A percentile compares a stretch with the other conserved stretches of the same genome.
phyloP scores from a whole-genome alignment of 305 asterid species.

The Solanum hybrid region DNA sequence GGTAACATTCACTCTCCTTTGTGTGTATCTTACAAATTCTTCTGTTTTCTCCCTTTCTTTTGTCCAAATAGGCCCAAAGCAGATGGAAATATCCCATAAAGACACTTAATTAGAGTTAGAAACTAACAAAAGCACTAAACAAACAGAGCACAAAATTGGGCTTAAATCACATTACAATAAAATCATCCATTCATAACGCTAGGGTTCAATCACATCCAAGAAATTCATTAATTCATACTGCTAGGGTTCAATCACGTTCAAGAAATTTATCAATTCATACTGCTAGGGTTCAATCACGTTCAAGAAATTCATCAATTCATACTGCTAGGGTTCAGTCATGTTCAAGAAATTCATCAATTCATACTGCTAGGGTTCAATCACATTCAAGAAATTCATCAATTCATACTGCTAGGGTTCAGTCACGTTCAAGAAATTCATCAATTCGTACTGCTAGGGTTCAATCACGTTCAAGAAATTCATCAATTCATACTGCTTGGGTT shows the following conservation, averaged over 20 bases:
- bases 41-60: not conserved
- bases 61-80: not conserved
- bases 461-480: not conserved
- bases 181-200: not conserved
- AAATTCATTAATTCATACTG: not conserved
- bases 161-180: not conserved
- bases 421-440: not conserved
- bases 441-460: not conserved
- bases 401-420: not conserved
- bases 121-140: not conserved
- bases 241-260: not conserved
- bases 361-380: constrained; percentile 21
- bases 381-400: not conserved
- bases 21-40: not conserved
- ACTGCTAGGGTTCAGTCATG: constrained; percentile 19
- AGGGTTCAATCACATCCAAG: not conserved
- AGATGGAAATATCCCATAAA: not conserved
- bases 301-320: not conserved
- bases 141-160: not conserved
- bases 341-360: not conserved
- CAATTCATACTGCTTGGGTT: not conserved
- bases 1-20: not conserved
- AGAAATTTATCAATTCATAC: not conserved
- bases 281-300: constrained; percentile 17
- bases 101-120: not conserved